phyloP scores from a whole-genome alignment of 768 basidiomycete genomes.

The Mycena polygramma region DNA sequence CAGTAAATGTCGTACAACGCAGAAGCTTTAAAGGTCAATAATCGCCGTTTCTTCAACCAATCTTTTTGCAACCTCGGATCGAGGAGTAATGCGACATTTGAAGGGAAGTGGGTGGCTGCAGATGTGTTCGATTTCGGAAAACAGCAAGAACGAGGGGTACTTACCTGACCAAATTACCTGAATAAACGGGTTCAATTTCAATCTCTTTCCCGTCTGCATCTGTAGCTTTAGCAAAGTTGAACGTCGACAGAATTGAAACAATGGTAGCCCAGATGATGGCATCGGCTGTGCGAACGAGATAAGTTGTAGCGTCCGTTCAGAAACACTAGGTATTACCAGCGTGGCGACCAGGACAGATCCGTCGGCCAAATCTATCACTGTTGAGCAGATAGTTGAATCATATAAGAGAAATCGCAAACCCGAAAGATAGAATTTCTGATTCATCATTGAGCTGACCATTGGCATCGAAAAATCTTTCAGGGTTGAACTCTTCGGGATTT shows the following conservation, averaged over 20 bases:
- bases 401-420: background rate
- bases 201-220: conserved; percentile 64
- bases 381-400: background rate
- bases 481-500: conserved; percentile 12
- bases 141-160: background rate
- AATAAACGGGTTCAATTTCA: conserved; percentile 2
- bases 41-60: background rate
- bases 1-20: too few species aligned
- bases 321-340: too few species aligned
- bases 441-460: conserved; percentile 4
- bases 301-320: too few species aligned
- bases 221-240: conserved; percentile 44
- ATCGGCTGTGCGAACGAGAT: background rate
- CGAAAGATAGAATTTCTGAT: background rate
- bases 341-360: conserved; percentile 19
- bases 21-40: too few species aligned
- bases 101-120: conserved; percentile 11
- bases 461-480: conserved; percentile 11
- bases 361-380: conserved; percentile 7
- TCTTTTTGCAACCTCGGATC: background rate
- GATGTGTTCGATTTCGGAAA: background rate
- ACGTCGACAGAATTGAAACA: conserved; percentile 17
- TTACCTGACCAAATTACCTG: conserved; percentile 12
- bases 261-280: conserved; percentile 16
- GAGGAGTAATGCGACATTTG: conserved; percentile 16